Evolutionary conservation across 2,329 filamentous ascomycete genomes (phyloP), one percentile per base, ranked within the genome.

Genomic region (Bipolaris oryzae): DNA sequence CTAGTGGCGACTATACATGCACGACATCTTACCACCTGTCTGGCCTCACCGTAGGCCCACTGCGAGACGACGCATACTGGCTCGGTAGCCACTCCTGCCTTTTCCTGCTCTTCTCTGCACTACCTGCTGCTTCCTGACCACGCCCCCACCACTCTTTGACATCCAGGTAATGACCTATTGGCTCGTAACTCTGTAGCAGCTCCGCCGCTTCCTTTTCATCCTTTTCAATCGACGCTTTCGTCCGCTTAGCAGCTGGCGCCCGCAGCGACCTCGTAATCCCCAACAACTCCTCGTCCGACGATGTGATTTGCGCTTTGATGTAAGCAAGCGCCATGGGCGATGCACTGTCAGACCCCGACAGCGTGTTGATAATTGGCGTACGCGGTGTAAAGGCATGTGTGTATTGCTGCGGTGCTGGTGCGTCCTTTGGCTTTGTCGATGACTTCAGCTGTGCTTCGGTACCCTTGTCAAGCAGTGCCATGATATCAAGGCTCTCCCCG

Each of bases 401-500:
- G 62, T 91, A 90, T 18, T 77, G 72, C 4, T 90, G 81, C 0
- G 53, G 53, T 1, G 10, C 16, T 4, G 50, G 41, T 11, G 1
- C 89, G 80, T 0, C 81, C 74, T 0, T 90, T 90, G 6, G 85
- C 74, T 13, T 84, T 79, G 0, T 48, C 67, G 0, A 91, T 0
- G 87, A 84, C 64, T 96, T 89, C 0, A 98, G 83, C 31, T 76
- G 82, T 0, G 94, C 92, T 18, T 81, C 74, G 0, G 83, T 66
- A 4, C 91, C 90, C 74, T 91, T 95, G 0, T 83, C 83, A 2
- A 99, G 84, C 1, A 99, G 83, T n/a, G 87, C 77, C 2, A 77
- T 73, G 52, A 99, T 96, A 72, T 96, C 93, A 7, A 99, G 76
- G 58, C 87, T 92, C 77, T 98, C 93, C 34, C 96, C 95, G 1